Conservation (phyloP, 2,329 filamentous ascomycete genomes). For the Penicillium crustosum region DNA sequence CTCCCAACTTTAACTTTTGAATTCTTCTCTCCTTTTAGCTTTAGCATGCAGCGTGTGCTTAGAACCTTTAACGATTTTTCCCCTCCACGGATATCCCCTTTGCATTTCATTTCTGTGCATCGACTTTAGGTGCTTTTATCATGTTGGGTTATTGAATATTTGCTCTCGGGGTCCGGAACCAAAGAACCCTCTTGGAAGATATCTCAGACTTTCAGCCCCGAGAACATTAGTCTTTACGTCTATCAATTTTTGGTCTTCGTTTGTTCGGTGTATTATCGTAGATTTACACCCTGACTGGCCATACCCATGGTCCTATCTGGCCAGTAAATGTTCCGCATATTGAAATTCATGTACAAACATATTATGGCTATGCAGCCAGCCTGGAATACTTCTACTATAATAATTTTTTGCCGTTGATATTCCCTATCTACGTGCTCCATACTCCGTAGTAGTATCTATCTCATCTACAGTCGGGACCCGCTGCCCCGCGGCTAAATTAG, state of each 20-base stretch:
- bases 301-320: not conserved
- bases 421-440: not conserved
- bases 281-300: not conserved
- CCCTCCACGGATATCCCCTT: conserved; percentile 33
- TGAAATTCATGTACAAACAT: not conserved
- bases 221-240: not conserved
- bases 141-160: conserved; percentile 11
- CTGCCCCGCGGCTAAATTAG: conserved; percentile 9
- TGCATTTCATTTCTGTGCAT: conserved; percentile 21
- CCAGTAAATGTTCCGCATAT: not conserved
- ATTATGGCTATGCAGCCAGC: not conserved
- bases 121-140: conserved; percentile 16
- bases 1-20: conserved; percentile 3
- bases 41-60: conserved; percentile 37
- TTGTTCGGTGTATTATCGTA: not conserved
- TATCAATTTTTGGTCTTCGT: not conserved
- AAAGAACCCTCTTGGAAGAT: not conserved
- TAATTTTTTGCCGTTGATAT: not conserved
- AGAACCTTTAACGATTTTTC: conserved; percentile 28
- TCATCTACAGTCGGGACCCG: not conserved
- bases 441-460: not conserved
- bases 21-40: conserved; percentile 16
- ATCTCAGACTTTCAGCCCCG: not conserved
- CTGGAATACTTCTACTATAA: not conserved
- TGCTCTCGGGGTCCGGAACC: conserved; percentile 1